Evolutionary conservation across 2,329 filamentous ascomycete species (phyloP), one percentile per base, ranked within the genome.

Genomic region (Xylaria sp.): DNA sequence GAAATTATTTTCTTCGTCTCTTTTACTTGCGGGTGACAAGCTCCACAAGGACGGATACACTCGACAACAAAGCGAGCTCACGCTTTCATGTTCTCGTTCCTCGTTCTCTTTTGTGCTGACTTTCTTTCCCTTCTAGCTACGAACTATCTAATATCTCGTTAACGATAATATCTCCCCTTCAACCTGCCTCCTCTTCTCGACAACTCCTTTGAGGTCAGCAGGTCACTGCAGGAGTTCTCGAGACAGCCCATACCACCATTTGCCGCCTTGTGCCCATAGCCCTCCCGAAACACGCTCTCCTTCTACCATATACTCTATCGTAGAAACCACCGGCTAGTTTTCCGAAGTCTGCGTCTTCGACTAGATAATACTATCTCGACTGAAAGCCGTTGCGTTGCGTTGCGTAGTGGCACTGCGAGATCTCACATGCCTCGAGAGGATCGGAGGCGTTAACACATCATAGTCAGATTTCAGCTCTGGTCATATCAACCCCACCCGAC

Each of bases 141-240:
- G 52, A 63, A 60, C 50, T 68, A 69, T 65, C 63, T 71, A 70
- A 71, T 71, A 67, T 57, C 66, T 64, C 67, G 59, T 66, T 69
- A 63, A 50, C 65, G 65, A 67, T 68, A 68, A 67, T 67, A 63
- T 60, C 61, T 66, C 66, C 63, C 19, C 66, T 67, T 59, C 62
- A 59, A 51, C 69, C 67, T 69, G 66, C 65, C 60, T 67, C 66
- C 65, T 68, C 66, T 61, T 59, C 64, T 65, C 69, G 68, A 68
- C 60, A 66, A 80, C 83, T 87, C 84, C 85, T 88, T 88, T 88
- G 85, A 88, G 85, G 86, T 87, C 88, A 90, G 88, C 87, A 83
- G 86, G 87, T 79, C 83, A 83, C 88, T 91, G 88, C 88, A 90
- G 87, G 86, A 90, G 84, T 70, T 70, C 65, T 68, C 65, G 66